Evolutionary conservation across 2,329 filamentous ascomycete species (phyloP).

Genomic region (Hypoxylon sp.): DNA sequence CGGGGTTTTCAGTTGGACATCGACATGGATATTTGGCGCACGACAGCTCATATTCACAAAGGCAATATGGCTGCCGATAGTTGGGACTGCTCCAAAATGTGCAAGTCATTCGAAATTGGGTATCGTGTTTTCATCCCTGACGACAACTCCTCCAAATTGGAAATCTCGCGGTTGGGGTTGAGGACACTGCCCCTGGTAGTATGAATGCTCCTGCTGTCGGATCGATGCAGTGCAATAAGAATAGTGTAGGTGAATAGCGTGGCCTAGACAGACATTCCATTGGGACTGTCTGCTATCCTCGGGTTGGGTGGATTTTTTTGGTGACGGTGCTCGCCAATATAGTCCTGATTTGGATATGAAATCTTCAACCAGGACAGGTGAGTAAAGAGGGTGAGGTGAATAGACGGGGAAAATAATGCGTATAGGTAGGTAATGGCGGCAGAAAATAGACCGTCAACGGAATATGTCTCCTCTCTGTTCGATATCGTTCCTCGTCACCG

Average conservation of each 20-base stretch:
- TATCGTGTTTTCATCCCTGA: constrained; percentile 32
- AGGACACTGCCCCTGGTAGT: constrained; percentile 36
- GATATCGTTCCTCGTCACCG: constrained; percentile 41
- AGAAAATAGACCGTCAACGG: constrained; percentile 9
- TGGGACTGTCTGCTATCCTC: constrained; percentile 17
- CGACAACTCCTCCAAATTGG: constrained; percentile 24
- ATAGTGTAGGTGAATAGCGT: constrained; percentile 36
- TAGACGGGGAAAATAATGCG: constrained; percentile 22
- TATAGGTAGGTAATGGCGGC: constrained; percentile 16
- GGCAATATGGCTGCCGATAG: constrained; percentile 3
- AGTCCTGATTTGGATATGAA: constrained; percentile 8
- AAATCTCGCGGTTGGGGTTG: constrained; percentile 23
- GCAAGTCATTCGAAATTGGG: constrained; percentile 25
- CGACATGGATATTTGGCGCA: background rate
- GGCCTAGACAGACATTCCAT: constrained; percentile 24
- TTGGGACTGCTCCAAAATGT: constrained; percentile 22
- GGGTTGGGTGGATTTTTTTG: constrained; percentile 9
- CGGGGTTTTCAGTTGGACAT: background rate
- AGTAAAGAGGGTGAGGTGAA: constrained; percentile 15
- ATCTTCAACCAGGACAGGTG: constrained; percentile 25
- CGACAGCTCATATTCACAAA: constrained; percentile 1
- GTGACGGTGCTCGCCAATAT: constrained; percentile 25
- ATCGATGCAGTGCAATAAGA: constrained; percentile 53
- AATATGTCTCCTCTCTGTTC: constrained; percentile 13
- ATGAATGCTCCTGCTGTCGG: constrained; percentile 53